phyloP scores from a whole-genome alignment of 169 alveolate species.

The Toxoplasma gondii region DNA sequence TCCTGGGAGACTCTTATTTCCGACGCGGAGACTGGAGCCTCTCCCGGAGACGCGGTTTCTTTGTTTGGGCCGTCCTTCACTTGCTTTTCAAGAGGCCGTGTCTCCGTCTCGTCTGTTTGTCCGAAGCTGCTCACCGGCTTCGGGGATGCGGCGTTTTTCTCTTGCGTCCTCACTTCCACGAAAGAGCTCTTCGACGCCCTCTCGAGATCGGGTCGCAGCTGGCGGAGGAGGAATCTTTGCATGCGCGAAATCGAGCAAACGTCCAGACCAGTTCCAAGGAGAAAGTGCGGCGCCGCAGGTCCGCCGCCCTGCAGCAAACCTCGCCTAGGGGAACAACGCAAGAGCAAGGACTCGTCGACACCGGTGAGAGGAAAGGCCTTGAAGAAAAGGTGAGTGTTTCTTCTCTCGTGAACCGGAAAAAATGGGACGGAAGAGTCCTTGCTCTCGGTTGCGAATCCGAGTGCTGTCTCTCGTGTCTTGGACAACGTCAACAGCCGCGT shows the following conservation, averaged over 20 bases:
- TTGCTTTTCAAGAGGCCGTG: background rate
- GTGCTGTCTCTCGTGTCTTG: too few species aligned
- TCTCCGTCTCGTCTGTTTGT: background rate
- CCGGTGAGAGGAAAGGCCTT: too few species aligned
- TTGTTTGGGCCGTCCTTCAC: background rate
- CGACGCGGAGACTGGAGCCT: background rate
- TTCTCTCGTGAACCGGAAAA: too few species aligned
- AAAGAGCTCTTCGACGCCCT: too few species aligned
- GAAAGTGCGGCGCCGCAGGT: background rate
- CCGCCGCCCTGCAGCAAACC: constrained; percentile 34
- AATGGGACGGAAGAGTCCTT: too few species aligned
- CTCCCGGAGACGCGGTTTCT: background rate
- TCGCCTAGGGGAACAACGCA: background rate
- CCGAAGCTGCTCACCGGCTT: too few species aligned
- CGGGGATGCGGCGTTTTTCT: too few species aligned
- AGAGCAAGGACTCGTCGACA: too few species aligned
- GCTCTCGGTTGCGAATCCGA: too few species aligned
- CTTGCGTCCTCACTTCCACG: too few species aligned
- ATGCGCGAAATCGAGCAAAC: background rate
- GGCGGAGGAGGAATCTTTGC: background rate
- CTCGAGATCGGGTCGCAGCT: background rate
- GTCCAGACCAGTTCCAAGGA: background rate
- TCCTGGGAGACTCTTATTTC: background rate
- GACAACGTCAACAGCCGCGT: too few species aligned
- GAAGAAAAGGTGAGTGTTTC: too few species aligned